A percentile compares a stretch with the other conserved stretches of the same genome.
Conservation (phyloP, 441 rosid genomes). For the Mallotus repandus region DNA sequence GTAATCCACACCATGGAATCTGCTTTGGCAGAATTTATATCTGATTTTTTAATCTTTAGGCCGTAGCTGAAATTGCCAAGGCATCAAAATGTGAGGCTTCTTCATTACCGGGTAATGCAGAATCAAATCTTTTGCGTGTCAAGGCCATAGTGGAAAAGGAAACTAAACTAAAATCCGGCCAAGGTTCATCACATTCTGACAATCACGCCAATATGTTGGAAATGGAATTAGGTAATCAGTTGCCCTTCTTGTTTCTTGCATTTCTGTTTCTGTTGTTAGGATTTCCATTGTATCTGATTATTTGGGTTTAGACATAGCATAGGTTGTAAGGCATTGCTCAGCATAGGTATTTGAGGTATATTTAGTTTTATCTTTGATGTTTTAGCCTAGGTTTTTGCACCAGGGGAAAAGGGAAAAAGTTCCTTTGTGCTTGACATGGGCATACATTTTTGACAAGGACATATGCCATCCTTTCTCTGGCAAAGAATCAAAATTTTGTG, state of each 20-base stretch:
- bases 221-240: slow-evolving; percentile 32
- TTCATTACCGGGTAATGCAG: slow-evolving; percentile 52
- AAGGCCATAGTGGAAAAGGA: slow-evolving; percentile 43
- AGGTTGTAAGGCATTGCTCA: not conserved
- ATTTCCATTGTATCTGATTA: slow-evolving; percentile 9
- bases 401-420: not conserved
- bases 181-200: slow-evolving; percentile 30
- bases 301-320: slow-evolving; percentile 3
- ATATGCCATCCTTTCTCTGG: not conserved
- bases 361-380: not conserved
- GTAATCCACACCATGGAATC: not conserved
- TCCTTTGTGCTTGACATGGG: slow-evolving; percentile 1
- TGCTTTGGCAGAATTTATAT: not conserved
- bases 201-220: slow-evolving; percentile 21
- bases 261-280: not conserved
- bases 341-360: not conserved
- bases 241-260: not conserved
- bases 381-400: not conserved
- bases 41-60: slow-evolving; percentile 44
- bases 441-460: not conserved
- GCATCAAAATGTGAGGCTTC: slow-evolving; percentile 71
- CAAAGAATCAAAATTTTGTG: not conserved
- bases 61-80: slow-evolving; percentile 74
- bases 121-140: slow-evolving; percentile 43
- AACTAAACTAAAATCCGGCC: slow-evolving; percentile 23